Percentiles rank a stretch among this genome's conserved stretches.
Conservation (phyloP, 257 asterid genomes). For the Solanum chilense region DNA sequence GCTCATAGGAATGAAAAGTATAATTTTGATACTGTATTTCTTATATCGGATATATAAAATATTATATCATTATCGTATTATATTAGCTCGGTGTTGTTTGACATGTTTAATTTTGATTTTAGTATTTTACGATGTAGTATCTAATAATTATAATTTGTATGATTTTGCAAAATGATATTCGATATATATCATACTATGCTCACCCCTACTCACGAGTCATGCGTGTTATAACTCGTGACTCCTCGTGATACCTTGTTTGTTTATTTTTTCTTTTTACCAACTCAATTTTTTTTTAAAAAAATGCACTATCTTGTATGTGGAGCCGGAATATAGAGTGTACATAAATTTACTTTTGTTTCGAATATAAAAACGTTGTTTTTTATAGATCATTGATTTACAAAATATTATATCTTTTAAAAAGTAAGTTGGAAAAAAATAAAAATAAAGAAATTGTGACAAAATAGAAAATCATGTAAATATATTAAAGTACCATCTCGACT, state of each 20-base stretch:
- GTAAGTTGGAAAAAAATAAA: background rate
- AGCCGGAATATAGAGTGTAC: too few species aligned
- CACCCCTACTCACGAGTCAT: background rate
- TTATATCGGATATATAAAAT: too few species aligned
- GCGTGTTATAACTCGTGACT: background rate
- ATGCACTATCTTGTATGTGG: background rate
- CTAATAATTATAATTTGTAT: too few species aligned
- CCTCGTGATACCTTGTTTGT: background rate
- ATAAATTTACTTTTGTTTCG: background rate
- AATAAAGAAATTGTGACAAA: background rate
- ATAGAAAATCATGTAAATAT: background rate
- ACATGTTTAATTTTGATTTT: too few species aligned
- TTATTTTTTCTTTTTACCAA: background rate
- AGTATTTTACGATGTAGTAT: too few species aligned
- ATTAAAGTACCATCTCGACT: background rate
- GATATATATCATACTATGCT: background rate
- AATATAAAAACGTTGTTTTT: too few species aligned
- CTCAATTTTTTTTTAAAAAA: background rate
- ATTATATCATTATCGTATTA: too few species aligned
- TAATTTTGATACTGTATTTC: background rate
- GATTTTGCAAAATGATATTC: too few species aligned
- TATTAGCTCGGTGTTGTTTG: accelerated
- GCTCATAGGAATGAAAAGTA: background rate
- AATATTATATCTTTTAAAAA: too few species aligned
- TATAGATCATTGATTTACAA: too few species aligned